Conservation (phyloP, 495 filamentous ascomycete species). For the Lentithecium fluviatile region DNA sequence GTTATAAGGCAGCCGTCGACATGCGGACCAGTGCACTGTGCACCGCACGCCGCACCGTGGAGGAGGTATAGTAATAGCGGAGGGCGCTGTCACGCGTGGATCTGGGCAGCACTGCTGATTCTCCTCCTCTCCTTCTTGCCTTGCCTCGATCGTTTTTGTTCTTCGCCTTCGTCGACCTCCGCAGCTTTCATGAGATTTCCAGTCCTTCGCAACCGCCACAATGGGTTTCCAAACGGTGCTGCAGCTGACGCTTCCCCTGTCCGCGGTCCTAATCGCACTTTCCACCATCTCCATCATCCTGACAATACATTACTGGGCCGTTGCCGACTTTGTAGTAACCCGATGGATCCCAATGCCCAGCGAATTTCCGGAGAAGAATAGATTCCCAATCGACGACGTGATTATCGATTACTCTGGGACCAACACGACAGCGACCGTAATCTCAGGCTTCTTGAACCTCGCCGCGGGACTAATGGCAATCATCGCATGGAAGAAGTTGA, state of each 20-base stretch:
- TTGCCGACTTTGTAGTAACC: not conserved
- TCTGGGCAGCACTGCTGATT: no score
- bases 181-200: not conserved
- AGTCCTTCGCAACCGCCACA: not conserved
- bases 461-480: not conserved
- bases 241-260: not conserved
- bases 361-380: not conserved
- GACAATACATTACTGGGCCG: not conserved
- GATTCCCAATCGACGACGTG: not conserved
- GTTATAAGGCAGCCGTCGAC: no score
- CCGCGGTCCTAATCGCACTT: not conserved
- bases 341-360: not conserved
- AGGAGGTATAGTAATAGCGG: no score
- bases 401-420: not conserved
- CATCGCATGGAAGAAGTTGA: not conserved
- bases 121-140: no score
- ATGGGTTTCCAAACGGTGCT: slow-evolving; percentile 1
- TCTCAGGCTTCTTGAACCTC: not conserved
- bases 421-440: not conserved
- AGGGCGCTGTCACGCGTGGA: no score
- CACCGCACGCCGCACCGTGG: no score
- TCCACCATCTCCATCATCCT: slow-evolving; percentile 1
- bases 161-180: no score
- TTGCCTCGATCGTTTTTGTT: no score
- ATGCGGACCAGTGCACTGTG: no score